A percentile compares a stretch with the other conserved stretches of the same genome.
phyloP scores from a whole-genome alignment of 345 rosid species.

The Mallotus nudiflorus region DNA sequence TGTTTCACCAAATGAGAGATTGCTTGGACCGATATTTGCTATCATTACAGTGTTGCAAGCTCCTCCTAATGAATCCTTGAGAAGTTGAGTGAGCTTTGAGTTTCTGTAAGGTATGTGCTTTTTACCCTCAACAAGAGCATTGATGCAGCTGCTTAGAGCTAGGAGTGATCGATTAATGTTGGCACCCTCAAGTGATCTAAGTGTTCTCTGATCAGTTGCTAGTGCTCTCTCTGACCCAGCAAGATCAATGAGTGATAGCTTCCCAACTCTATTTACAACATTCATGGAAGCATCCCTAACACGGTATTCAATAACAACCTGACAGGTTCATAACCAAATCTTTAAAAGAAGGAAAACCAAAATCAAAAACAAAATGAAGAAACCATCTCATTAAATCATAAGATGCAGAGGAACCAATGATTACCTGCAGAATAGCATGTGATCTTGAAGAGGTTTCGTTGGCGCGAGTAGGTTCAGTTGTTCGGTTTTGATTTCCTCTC shows the following conservation, averaged over 20 bases:
- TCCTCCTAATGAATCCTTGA: constrained; percentile 92
- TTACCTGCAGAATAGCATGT: constrained; percentile 94
- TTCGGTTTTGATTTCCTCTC: constrained; percentile 89
- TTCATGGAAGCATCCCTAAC: constrained; percentile 72
- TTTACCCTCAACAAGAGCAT: constrained; percentile 95
- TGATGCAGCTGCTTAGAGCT: constrained; percentile 89
- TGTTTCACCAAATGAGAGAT: constrained; percentile 82
- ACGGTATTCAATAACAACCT: constrained; percentile 81
- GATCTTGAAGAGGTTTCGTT: constrained; percentile 97
- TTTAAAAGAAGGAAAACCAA: neutral
- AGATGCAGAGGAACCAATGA: neutral
- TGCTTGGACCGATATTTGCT: constrained; percentile 92
- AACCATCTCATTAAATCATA: neutral
- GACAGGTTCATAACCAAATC: constrained; percentile 3
- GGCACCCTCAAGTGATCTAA: constrained; percentile 90
- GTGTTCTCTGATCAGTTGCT: constrained; percentile 91
- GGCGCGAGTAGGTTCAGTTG: constrained; percentile 90
- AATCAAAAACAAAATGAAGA: neutral
- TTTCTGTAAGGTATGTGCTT: constrained; percentile 90
- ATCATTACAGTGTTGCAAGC: constrained; percentile 93
- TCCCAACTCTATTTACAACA: constrained; percentile 60
- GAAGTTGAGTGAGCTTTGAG: constrained; percentile 95
- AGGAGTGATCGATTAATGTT: constrained; percentile 93
- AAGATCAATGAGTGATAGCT: constrained; percentile 91
- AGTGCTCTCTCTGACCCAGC: constrained; percentile 99